phyloP scores from a whole-genome alignment of 169 alveolate genomes.

The Cyclospora cayetanensis region DNA sequence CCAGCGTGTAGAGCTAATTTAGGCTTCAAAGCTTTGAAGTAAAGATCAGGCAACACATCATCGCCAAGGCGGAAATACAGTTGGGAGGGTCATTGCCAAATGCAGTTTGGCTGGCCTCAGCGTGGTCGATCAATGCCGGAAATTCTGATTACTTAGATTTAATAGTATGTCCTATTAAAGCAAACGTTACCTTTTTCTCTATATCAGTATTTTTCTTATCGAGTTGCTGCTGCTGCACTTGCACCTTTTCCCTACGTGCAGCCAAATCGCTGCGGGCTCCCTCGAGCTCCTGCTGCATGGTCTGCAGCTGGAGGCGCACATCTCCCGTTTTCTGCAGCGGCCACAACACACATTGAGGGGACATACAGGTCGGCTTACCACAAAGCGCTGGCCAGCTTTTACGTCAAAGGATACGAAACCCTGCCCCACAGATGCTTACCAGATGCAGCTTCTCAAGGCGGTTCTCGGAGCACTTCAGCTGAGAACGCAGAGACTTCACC shows the following conservation, averaged over 20 bases:
- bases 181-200: conserved; percentile 16
- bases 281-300: conserved; percentile 47
- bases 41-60: too few relatives aligned
- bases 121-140: too few relatives aligned
- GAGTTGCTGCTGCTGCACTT: conserved; percentile 37
- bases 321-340: conserved; percentile 36
- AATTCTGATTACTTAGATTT: too few relatives aligned
- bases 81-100: too few relatives aligned
- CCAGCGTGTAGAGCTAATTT: too few relatives aligned
- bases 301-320: conserved; percentile 43
- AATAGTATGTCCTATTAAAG: too few relatives aligned
- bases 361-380: background rate
- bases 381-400: background rate
- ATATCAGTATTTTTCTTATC: background rate
- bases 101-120: too few relatives aligned
- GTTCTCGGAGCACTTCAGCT: conserved; percentile 22
- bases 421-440: background rate
- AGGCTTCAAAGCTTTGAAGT: too few relatives aligned
- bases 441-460: conserved; percentile 10
- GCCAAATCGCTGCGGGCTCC: conserved; percentile 34
- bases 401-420: background rate
- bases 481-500: conserved; percentile 46
- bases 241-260: background rate
- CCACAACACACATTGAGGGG: background rate
- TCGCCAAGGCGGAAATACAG: too few relatives aligned